Evolutionary conservation across 495 filamentous ascomycete genomes (phyloP), one percentile per base, ranked within the genome.

Genomic region (Staphylotrichum tortipilum): DNA sequence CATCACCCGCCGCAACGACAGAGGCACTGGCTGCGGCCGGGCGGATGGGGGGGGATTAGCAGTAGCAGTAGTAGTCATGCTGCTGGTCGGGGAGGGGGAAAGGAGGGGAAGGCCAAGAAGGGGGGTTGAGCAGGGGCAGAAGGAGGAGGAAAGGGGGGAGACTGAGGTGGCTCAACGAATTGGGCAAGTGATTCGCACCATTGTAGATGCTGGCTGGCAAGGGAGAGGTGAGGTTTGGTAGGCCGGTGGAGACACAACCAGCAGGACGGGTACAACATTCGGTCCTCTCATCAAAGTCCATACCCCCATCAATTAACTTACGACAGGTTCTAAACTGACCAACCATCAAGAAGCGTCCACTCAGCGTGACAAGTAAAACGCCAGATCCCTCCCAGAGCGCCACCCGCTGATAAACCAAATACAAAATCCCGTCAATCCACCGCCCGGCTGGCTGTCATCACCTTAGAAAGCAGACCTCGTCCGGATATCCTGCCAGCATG

Each of bases 391-490:
- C 8, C 28, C 37, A 6, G 39, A 47, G 40, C 43, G 38, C 54
- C 36, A 46, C 33, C 45, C 34, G 34, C 45, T 29, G 38, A 18
- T 19, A 38, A 39, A 28, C 41, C 36, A 49, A 43, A 35, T 11
- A 40, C n/a, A n/a, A n/a, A n/a, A n/a, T n/a, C n/a, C n/a, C n/a
- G n/a, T 12, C 31, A 30, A 47, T 3, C 21, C 15, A 28, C n/a
- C n/a, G n/a, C n/a, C n/a, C n/a, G n/a, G n/a, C n/a, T n/a, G 33
- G 4, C 8, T 10, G 24, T 48, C 24, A 10, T 15, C 2, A 36
- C 12, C 35, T 67, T 72, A 94, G 62, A 91, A 92, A 51, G 88
- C 88, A 58, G 89, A 89, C 45, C 88, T 69, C 42, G 88, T 92
- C 49, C 88, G 82, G 76, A 94, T 89, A 62, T 94, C 88, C 86